These are phyloP conservation scores for Nyctanthes arbortristis DNA, from an alignment of 257 asterid species.

Conservation along the genomic window DNA sequence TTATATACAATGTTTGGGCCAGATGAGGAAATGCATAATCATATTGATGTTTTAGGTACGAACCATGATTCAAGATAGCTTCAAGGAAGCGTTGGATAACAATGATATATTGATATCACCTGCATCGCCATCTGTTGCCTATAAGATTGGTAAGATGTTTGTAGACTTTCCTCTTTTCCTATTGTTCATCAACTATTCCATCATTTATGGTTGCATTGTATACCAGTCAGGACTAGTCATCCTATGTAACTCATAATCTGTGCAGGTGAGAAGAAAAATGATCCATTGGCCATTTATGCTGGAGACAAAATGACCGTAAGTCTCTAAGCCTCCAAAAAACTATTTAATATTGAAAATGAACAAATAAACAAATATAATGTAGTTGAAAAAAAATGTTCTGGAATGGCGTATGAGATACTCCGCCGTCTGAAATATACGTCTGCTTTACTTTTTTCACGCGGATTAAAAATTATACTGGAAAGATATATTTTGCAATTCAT, in stretches of 20 bases:
- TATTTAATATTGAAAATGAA: no score
- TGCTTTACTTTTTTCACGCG: no score
- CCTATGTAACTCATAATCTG: conserved; percentile 20
- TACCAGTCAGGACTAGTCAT: conserved; percentile 7
- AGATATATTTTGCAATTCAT: no score
- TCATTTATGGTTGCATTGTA: not conserved
- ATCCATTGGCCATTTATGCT: conserved; percentile 97
- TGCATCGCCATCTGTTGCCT: conserved; percentile 94
- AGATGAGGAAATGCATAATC: conserved; percentile 17
- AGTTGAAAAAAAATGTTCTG: no score
- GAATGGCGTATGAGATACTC: no score
- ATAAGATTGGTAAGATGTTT: conserved; percentile 61
- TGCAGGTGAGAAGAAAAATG: conserved; percentile 98
- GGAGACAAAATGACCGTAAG: conserved; percentile 99
- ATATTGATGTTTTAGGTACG: conserved; percentile 60
- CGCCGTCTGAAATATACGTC: no score
- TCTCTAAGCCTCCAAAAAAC: conserved; percentile 18
- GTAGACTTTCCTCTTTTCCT: not conserved
- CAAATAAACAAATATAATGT: no score
- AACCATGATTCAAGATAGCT: conserved; percentile 72
- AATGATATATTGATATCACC: conserved; percentile 94
- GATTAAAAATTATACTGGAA: no score
- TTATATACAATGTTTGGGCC: conserved; percentile 13
- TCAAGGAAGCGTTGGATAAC: conserved; percentile 71
- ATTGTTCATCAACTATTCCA: not conserved